These are phyloP conservation scores for Aechmea fasciata DNA, from an alignment of 176 grass and related monocot species.

Conservation along the genomic window DNA sequence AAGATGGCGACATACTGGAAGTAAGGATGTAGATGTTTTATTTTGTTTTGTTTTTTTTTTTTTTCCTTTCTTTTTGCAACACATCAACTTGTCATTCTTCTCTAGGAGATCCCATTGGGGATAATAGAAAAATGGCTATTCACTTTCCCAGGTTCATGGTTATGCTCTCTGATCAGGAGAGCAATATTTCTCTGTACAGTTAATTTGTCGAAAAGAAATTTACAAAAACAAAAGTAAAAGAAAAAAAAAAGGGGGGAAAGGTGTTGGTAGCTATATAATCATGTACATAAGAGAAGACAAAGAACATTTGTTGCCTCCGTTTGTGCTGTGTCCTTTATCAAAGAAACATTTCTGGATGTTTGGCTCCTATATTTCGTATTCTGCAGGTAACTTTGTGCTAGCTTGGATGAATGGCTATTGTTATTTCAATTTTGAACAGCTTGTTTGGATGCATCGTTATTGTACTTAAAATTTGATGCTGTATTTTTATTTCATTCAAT, in stretches of 20 bases:
- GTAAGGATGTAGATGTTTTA: slow-evolving; percentile 45
- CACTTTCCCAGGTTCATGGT: too few relatives aligned
- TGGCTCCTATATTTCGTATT: too few relatives aligned
- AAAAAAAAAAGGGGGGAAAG: background rate
- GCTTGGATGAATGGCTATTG: too few relatives aligned
- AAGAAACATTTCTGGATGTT: background rate
- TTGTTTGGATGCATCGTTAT: too few relatives aligned
- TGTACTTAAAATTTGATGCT: too few relatives aligned
- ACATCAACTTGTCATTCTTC: background rate
- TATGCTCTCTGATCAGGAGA: background rate
- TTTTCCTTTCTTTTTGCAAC: background rate
- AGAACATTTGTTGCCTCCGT: background rate
- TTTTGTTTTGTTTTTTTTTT: slow-evolving; percentile 15
- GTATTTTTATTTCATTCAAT: too few relatives aligned
- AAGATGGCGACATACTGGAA: slow-evolving; percentile 97
- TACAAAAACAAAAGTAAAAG: background rate
- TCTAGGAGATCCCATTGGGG: too few relatives aligned
- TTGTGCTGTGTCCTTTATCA: background rate
- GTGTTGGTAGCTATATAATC: background rate
- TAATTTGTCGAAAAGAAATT: background rate
- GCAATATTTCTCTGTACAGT: background rate
- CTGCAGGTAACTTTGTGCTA: too few relatives aligned
- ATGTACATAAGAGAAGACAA: background rate
- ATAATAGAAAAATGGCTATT: too few relatives aligned
- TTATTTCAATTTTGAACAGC: too few relatives aligned